Base-by-base conservation (phyloP, 495 filamentous ascomycete species). In the Talaromyces adpressus region DNA sequence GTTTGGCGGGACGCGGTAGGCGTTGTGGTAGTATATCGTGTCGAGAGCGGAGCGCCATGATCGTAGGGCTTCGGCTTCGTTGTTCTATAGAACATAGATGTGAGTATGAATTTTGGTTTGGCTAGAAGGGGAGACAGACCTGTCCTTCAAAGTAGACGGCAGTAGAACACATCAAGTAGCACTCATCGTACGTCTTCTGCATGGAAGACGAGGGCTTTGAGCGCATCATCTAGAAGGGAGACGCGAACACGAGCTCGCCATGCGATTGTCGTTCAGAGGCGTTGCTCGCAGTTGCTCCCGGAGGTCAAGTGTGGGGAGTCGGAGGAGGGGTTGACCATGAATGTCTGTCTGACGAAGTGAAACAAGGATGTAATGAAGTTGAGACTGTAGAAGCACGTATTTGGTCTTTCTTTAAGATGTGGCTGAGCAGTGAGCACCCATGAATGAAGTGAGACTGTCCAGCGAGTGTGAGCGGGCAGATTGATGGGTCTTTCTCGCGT, bases 111-210 rank as follows among this genome's bases (percentile, higher is more conserved):
- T 27, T 27, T 4, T 27, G 27, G n/a, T n/a, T 27, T 27, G 3
- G 27, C 27, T 1, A 27, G 27, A 27, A 27, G 27, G 1, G 27
- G 27, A 27, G 27, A 27, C 27, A 27, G 27, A 27, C 27, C 27
- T 96, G 89, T 68, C 88, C 87, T 73, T 97, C 92, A 73, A 94
- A 96, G 75, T 96, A 96, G 65, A 97, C 89, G 63, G 94, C 94
- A 9, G 92, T 98, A 1, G 92, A 97, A 74, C 91, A 96, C 66
- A 88, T 90, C 62, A 97, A 79, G 75, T 96, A 96, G 75, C 90
- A 91, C 70, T 97, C 91, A 79, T 98, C 92, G 77, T 97, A 97
- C 62, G 91, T 96, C 83, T 97, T 97, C 80, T 98, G 94, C 73
- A 97, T 81, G 61, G 87, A 86, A 72, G 91, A 88, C 65, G 83